Conservation (phyloP, 805 yeast species). For the Candida anglica region DNA sequence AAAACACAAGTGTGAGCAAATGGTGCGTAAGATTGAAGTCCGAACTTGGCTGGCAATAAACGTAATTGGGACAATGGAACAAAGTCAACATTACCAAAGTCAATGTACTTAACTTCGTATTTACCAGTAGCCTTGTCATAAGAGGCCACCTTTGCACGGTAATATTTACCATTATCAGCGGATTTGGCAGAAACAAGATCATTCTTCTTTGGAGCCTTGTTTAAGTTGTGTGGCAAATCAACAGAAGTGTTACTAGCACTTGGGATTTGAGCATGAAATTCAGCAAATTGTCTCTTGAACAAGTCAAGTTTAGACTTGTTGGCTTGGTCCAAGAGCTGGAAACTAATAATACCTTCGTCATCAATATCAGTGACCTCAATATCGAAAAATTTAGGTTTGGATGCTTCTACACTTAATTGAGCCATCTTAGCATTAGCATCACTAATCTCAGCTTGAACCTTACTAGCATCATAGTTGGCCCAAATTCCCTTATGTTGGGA, state of each 20-base stretch:
- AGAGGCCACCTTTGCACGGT: constrained; percentile 52
- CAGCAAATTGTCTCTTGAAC: constrained; percentile 47
- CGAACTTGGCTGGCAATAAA: constrained; percentile 49
- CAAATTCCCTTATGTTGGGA: constrained; percentile 58
- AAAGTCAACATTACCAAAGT: constrained; percentile 53
- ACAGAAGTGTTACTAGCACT: constrained; percentile 33
- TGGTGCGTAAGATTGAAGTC: constrained; percentile 34
- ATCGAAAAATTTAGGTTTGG: constrained; percentile 46
- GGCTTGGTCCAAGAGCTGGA: constrained; percentile 39
- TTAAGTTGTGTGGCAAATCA: constrained; percentile 36
- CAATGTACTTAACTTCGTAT: constrained; percentile 55
- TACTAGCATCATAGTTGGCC: constrained; percentile 50
- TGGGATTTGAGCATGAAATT: constrained; percentile 35
- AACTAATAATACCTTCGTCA: constrained; percentile 40
- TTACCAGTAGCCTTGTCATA: constrained; percentile 40
- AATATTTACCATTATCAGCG: constrained; percentile 49
- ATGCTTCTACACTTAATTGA: constrained; percentile 2
- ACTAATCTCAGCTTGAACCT: constrained; percentile 16
- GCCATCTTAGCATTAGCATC: constrained; percentile 1
- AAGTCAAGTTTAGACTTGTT: constrained; percentile 31
- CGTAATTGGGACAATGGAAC: constrained; percentile 45
- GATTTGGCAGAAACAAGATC: constrained; percentile 55
- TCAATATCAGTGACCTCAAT: constrained; percentile 50
- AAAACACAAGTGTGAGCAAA: constrained; percentile 56
- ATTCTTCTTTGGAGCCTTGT: constrained; percentile 46